Evolutionary conservation across 495 filamentous ascomycete species (phyloP), one percentile per base, ranked within the genome.

Genomic region (Penicillium bovifimosum): DNA sequence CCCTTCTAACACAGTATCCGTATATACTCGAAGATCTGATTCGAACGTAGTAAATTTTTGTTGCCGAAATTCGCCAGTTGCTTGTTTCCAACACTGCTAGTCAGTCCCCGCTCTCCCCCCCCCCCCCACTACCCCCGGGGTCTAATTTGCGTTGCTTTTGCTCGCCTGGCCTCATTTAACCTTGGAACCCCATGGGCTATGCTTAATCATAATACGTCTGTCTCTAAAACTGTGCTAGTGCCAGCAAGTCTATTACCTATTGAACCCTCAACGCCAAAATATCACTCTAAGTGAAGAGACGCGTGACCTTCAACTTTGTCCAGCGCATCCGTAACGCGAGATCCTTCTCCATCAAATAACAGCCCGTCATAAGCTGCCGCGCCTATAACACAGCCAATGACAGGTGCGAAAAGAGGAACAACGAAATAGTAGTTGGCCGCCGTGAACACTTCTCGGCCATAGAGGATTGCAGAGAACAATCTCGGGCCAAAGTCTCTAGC

Each of bases 401-500:
- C 53, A 20, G 67, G 67, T 20, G 65, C 65, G 31, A 70, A 56
- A 5, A 70, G 48, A 6, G 67, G 67, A 24, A 70, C 65, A n/a
- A 66, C 24, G 36, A 68, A 70, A 43, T 70, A 70, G 58, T 62
- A 66, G 17, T 60, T 58, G 14, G 56, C 65, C 9, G 67, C 48
- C 2, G 59, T 63, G 14, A 70, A 70, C 2, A 70, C 67, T 20
- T 70, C 67, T 0, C 47, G 41, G 10, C 67, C 67, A 42, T 70
- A 70, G 10, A 70, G 10, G 28, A 68, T 57, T n/a, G 67, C 63
- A 14, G 67, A 70, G 58, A 70, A 68, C 9, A 70, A 35, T 29
- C 67, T 52, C 1, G 67, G 67, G 1, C 67, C 67, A 41, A 70
- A 66, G 42, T 70, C 67, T 53, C 67, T 47, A 3, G 67, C 67